Conservation (phyloP, 2,329 filamentous ascomycete species). For the Ophiostoma ips region DNA sequence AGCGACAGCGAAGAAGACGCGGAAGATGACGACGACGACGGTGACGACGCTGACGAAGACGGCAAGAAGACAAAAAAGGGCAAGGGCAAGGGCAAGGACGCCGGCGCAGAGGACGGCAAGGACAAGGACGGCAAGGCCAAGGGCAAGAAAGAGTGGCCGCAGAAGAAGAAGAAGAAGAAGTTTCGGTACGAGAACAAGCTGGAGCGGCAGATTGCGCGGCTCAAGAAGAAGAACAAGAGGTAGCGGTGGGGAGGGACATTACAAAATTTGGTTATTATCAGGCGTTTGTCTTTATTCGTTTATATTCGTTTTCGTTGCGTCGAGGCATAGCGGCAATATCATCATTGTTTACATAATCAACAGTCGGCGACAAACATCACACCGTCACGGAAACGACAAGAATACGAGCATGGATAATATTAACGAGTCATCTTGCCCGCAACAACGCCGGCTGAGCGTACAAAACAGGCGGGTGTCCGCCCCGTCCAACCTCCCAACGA, state of each 20-base stretch:
- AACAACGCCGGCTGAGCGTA: conserved; percentile 6
- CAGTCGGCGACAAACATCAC: background rate
- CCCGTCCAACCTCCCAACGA: conserved; percentile 2
- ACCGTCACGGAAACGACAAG: background rate
- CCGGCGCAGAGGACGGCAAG: conserved; percentile 6
- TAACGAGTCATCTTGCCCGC: conserved; percentile 3
- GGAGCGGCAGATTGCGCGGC: conserved; percentile 54
- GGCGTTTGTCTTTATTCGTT: too few species aligned
- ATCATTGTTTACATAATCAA: background rate
- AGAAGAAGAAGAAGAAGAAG: conserved; percentile 74
- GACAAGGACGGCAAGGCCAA: conserved; percentile 8
- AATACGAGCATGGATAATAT: background rate
- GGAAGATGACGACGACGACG: conserved; percentile 23
- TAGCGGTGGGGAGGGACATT: background rate
- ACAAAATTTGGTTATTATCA: too few species aligned
- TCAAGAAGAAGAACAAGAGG: conserved; percentile 46
- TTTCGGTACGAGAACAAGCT: conserved; percentile 86
- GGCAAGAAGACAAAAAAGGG: conserved; percentile 20
- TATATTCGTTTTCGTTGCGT: too few species aligned
- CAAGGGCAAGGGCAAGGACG: conserved; percentile 8
- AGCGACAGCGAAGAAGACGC: conserved; percentile 18
- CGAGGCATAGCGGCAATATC: too few species aligned
- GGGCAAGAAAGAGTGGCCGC: conserved; percentile 32
- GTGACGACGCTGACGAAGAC: conserved; percentile 20
- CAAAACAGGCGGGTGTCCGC: conserved; percentile 4